Evolutionary conservation across 2,329 filamentous ascomycete genomes (phyloP), one percentile per base, ranked within the genome.

Genomic region (Ophiocordyceps sinensis): DNA sequence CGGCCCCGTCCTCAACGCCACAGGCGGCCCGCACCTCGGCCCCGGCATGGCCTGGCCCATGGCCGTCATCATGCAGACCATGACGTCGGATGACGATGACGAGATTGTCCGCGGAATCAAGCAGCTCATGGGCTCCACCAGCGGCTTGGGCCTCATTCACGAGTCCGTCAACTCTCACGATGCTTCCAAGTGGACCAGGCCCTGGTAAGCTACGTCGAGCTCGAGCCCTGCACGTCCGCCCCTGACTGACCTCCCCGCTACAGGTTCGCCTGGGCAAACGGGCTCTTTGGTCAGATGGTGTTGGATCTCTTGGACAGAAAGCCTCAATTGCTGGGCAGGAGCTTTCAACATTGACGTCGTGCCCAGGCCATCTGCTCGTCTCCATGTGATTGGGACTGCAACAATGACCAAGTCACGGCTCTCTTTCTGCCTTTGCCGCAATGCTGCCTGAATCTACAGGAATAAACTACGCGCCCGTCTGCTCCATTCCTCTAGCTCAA

Each of bases 251-350:
- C 8, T 29, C n/a, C 44, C 35, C 11, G 4, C 14, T 13, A 8
- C 19, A 87, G 83, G 82, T 93, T 91, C 56, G 81, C 85, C 1
- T 91, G 85, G 85, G 84, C 85, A 13, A 91, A 91, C 55, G 85
- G 82, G 0, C 75, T 93, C n/a, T 91, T 88, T 60, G 82, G 84
- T 12, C 82, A 89, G 63, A 85, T 84, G 44, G 73, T 91, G 42
- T 60, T 91, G 28, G 82, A 89, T 61, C 59, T 94, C 39, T 77
- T 79, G 37, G 70, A 75, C 47, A 67, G 85, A 56, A 85, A 85
- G 57, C 85, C 85, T 11, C 66, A 78, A 51, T 55, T 94, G 43
- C 57, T 77, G 28, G 51, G 52, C 28, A 61, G 52, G 46, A 75
- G 65, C 49, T 75, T 68, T 49, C 71, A 75, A 51, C 35, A 41